A percentile compares a stretch with the other conserved stretches of the same genome.
Evolutionary conservation across 2,329 filamentous ascomycete genomes (phyloP).

Genomic region (Fusarium keratoplasticum): DNA sequence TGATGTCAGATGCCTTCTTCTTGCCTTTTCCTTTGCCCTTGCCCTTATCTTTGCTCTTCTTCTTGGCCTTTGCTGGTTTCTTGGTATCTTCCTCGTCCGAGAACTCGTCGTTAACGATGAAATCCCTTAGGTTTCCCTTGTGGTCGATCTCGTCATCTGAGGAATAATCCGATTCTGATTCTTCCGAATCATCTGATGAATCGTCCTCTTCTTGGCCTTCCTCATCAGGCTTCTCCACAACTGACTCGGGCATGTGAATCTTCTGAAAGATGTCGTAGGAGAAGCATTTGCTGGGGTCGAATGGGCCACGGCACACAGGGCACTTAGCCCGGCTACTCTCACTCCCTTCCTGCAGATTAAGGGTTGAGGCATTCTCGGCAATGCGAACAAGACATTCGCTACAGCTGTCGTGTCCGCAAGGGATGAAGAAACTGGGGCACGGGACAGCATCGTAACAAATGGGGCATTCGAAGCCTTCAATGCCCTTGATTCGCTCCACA

Average conservation of each 20-base stretch:
- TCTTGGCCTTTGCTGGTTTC: conserved; percentile 8
- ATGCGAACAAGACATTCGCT: conserved; percentile 80
- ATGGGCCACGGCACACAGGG: conserved; percentile 77
- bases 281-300: conserved; percentile 77
- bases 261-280: conserved; percentile 80
- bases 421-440: conserved; percentile 82
- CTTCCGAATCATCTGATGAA: conserved; percentile 41
- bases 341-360: conserved; percentile 68
- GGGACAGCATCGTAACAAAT: conserved; percentile 82
- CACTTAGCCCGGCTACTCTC: conserved; percentile 72
- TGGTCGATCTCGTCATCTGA: conserved; percentile 50
- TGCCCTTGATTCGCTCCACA: conserved; percentile 71
- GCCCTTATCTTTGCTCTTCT: conserved; percentile 36
- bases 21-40: conserved; percentile 51
- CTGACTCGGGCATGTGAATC: conserved; percentile 71
- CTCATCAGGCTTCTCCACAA: conserved; percentile 54
- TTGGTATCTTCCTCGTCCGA: conserved; percentile 47
- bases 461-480: conserved; percentile 79
- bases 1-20: conserved; percentile 57
- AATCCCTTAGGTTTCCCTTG: conserved; percentile 61
- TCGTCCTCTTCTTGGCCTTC: conserved; percentile 51
- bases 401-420: conserved; percentile 86
- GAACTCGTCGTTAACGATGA: conserved; percentile 61
- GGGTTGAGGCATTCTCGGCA: conserved; percentile 67
- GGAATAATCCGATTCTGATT: conserved; percentile 44